These are phyloP conservation scores for Trichosphaerium sp. DNA, from an alignment of 78 protist genomes.

Conservation along the genomic window DNA sequence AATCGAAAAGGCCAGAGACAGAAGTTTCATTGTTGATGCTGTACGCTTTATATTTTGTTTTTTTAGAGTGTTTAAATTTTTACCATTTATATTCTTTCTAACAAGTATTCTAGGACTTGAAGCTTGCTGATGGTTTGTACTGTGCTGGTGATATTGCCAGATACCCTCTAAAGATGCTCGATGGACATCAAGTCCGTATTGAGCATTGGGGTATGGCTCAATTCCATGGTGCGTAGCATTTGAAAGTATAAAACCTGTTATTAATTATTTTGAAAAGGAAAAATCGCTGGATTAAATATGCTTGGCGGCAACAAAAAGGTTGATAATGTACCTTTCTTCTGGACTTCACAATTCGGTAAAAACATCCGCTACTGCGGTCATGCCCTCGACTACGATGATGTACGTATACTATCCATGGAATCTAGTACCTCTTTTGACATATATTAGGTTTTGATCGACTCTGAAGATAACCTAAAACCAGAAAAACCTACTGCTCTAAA, in stretches of 20 bases:
- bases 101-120: too few species aligned
- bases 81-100: background rate
- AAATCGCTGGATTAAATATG: background rate
- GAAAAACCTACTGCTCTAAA: background rate
- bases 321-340: slow-evolving; percentile 25
- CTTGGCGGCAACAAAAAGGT: background rate
- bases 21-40: background rate
- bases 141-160: background rate
- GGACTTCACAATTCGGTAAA: slow-evolving; percentile 9
- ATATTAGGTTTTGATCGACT: background rate
- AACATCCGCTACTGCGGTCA: slow-evolving; percentile 5
- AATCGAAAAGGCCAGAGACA: background rate
- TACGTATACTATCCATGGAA: background rate
- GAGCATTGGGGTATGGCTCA: slow-evolving; percentile 22
- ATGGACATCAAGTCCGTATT: background rate
- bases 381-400: background rate
- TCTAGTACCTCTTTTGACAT: too few species aligned
- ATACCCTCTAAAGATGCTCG: background rate
- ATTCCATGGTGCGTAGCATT: too few species aligned
- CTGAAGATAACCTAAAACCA: background rate
- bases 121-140: background rate
- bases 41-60: background rate
- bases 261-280: too few species aligned
- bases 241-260: too few species aligned
- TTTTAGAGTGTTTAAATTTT: background rate